Conservation (phyloP, 345 rosid species). For the Kandelia obovata region DNA sequence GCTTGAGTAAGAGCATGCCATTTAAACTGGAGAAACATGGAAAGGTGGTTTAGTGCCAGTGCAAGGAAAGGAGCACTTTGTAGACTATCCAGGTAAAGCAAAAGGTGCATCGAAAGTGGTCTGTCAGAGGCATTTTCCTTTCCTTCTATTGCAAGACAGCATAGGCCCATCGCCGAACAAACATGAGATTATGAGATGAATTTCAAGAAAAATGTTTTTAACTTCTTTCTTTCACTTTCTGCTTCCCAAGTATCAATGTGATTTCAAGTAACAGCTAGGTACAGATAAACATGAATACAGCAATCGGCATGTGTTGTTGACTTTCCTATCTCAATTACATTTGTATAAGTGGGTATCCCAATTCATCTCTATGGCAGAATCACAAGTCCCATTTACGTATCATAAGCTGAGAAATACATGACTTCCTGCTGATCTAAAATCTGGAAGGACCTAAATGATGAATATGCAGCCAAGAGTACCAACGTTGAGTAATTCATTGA, state of each 20-base stretch:
- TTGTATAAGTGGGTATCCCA: not conserved
- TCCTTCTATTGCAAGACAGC: conserved; percentile 3
- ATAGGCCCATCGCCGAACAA: not conserved
- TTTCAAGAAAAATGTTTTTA: not conserved
- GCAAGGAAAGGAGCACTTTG: conserved; percentile 6
- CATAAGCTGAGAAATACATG: not conserved
- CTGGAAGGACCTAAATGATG: not conserved
- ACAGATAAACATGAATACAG: not conserved
- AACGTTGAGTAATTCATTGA: too few species aligned
- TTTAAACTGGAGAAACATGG: conserved; percentile 11
- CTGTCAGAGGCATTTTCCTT: not conserved
- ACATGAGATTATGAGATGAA: not conserved
- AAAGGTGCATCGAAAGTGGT: conserved; percentile 6
- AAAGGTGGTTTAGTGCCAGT: conserved; percentile 9
- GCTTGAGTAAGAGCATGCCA: not conserved
- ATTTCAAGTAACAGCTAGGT: too few species aligned
- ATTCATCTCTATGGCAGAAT: not conserved
- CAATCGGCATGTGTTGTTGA: not conserved
- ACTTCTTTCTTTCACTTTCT: not conserved
- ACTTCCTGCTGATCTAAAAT: not conserved
- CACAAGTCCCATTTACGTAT: not conserved
- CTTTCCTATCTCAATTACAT: not conserved
- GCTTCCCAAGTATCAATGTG: not conserved
- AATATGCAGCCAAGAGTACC: too few species aligned
- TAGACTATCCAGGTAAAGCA: conserved; percentile 17